phyloP scores from a whole-genome alignment of 2,329 filamentous ascomycete genomes.

The Karstenula rhodostoma region DNA sequence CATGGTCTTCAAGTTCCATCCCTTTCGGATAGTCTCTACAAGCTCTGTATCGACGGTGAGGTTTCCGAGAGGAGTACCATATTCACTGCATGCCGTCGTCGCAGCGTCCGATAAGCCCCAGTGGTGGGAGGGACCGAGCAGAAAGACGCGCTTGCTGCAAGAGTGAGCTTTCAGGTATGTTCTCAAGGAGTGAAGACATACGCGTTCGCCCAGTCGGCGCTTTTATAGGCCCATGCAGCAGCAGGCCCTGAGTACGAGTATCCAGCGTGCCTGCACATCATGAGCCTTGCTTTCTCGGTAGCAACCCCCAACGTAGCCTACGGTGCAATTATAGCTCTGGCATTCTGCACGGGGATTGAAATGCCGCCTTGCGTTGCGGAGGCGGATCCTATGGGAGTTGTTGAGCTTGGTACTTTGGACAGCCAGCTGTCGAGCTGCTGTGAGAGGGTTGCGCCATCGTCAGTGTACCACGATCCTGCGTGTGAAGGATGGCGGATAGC shows the following conservation, averaged over 20 bases:
- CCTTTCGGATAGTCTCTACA: constrained; percentile 54
- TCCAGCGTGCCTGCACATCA: constrained; percentile 78
- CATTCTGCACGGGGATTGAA: constrained; percentile 73
- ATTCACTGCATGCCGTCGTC: constrained; percentile 74
- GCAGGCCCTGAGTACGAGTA: constrained; percentile 91
- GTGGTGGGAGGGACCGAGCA: constrained; percentile 92
- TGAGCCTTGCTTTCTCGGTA: constrained; percentile 30
- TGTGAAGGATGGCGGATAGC: constrained; percentile 69
- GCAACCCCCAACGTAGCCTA: constrained; percentile 58
- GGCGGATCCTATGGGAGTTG: constrained; percentile 66
- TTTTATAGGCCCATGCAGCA: constrained; percentile 94
- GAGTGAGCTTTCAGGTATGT: constrained; percentile 13
- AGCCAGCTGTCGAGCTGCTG: constrained; percentile 78
- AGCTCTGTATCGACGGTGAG: constrained; percentile 70
- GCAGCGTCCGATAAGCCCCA: constrained; percentile 80
- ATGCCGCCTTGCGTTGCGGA: constrained; percentile 48
- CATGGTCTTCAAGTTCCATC: constrained; percentile 60
- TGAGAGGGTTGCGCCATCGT: constrained; percentile 66
- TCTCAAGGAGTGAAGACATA: constrained; percentile 48
- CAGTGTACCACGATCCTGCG: constrained; percentile 87
- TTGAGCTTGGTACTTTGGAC: constrained; percentile 70
- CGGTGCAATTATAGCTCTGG: constrained; percentile 91
- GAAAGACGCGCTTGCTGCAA: constrained; percentile 80
- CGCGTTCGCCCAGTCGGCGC: constrained; percentile 80
- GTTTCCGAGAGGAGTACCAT: constrained; percentile 77